Base-by-base conservation (phyloP, 805 yeast species). In the Ogataea parapolymorpha region DNA sequence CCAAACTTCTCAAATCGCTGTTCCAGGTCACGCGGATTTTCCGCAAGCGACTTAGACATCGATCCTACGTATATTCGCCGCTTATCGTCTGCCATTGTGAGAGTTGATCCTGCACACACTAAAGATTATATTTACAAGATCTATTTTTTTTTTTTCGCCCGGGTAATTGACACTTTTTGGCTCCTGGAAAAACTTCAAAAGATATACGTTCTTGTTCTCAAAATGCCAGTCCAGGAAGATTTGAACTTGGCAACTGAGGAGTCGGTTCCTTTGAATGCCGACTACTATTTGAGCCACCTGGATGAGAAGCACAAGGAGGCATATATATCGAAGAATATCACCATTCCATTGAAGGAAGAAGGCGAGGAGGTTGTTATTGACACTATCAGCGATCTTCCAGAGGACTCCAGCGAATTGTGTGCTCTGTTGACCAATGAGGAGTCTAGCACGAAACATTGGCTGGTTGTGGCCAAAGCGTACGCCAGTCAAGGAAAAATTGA, bases 311-410 rank as follows among this genome's bases (percentile, higher is more conserved):
- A 49, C 8, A 51, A 48, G 26, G 61, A 61, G 18, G 44, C 46
- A 13, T 58, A 48, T 34, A 44, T 52, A 1, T 48, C 61, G 8
- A 49, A 48, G 12, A 58, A 54, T 32, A 55, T 62, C 12, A 50
- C 65, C 10, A 83, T 91, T 55, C 96, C 95, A 31, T 68, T 88
- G 58, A 73, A 72, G 48, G 83, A 75, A 42, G 80, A 82, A 43
- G 85, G 83, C 54, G 95, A 89, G 65, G 85, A 87, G 46, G 96
- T 91, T 48, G 83, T 87, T 38, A 77, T 93, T 51, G 91, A 89
- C 55, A 72, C 85, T 45, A 75, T 75, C 38, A 79, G 80, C 26
- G 98, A 91, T 56, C 70, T 89, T 42, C 95, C 96, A 4, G 95
- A 86, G 16, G 96, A 91, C 60, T 86, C 96, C 4, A 73, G 79